Conservation (phyloP, 129 eudicot genomes). For the Scalesia atractyloides region DNA sequence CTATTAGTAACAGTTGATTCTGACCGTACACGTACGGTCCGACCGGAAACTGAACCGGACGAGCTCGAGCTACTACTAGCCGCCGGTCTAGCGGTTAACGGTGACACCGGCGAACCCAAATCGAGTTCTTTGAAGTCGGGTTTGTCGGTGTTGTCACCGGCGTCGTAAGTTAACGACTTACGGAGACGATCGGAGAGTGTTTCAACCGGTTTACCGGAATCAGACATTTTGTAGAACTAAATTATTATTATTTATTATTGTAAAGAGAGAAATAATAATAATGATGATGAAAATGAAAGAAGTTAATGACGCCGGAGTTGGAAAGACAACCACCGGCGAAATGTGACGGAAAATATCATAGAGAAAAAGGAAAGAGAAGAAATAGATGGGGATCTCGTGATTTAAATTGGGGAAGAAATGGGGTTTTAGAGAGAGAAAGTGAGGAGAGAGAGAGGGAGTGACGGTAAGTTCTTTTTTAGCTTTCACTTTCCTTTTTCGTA, state of each 20-base stretch:
- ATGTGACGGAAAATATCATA: conserved; percentile 22
- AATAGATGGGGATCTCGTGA: conserved; percentile 38
- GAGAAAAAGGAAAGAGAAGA: conserved; percentile 22
- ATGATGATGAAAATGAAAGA: background rate
- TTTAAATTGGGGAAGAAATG: conserved; percentile 17
- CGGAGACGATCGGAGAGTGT: conserved; percentile 38
- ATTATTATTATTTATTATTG: background rate
- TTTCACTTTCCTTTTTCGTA: background rate
- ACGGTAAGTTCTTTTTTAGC: background rate
- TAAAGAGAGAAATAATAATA: background rate
- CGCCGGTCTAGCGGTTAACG: conserved; percentile 43
- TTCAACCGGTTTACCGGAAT: conserved; percentile 29
- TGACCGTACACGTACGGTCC: conserved; percentile 17
- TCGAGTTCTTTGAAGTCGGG: conserved; percentile 84
- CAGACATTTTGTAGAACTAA: conserved; percentile 20
- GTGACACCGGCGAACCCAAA: conserved; percentile 88
- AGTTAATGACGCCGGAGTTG: conserved; percentile 25
- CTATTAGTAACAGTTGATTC: conserved; percentile 36
- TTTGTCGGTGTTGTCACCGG: conserved; percentile 44
- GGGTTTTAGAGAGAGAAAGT: conserved; percentile 3
- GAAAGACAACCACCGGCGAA: conserved; percentile 25
- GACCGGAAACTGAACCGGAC: conserved; percentile 85
- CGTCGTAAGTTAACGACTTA: conserved; percentile 34
- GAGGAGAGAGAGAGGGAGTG: background rate
- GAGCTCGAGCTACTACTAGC: conserved; percentile 69